Conservation (phyloP, 2,329 filamentous ascomycete genomes). For the Aspergillus udagawae region DNA sequence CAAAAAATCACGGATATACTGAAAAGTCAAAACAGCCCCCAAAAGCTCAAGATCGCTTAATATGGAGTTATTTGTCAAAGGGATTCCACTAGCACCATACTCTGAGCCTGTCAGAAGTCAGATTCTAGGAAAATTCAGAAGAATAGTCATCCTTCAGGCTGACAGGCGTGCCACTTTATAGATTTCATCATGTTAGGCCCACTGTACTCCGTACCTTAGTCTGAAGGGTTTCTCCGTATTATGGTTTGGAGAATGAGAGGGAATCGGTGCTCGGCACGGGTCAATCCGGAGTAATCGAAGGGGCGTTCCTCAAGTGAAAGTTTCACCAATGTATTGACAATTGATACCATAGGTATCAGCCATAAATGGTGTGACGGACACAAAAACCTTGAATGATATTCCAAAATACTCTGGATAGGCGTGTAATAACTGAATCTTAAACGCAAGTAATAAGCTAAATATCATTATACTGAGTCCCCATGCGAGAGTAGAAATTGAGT, state of each 20-base stretch:
- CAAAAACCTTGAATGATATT: background rate
- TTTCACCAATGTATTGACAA: background rate
- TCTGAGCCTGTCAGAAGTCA: background rate
- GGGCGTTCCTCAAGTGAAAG: background rate
- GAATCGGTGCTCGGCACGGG: background rate
- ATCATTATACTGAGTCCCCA: background rate
- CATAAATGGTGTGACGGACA: background rate
- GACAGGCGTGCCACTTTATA: background rate
- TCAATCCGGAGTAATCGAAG: background rate
- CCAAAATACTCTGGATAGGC: background rate
- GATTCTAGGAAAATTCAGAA: background rate
- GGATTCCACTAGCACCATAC: background rate
- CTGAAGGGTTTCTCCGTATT: background rate
- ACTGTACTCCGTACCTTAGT: background rate
- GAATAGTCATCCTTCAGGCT: background rate
- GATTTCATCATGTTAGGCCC: background rate
- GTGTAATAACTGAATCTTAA: background rate
- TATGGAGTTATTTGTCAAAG: slow-evolving; percentile 2
- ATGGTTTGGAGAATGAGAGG: background rate
- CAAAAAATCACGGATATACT: background rate
- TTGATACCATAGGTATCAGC: background rate
- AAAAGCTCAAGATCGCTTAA: background rate
- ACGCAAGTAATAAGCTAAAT: background rate
- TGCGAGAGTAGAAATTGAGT: background rate
- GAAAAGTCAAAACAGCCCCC: background rate